phyloP scores from a whole-genome alignment of 78 protist species.

The Dictyostelium brefeldianum region DNA sequence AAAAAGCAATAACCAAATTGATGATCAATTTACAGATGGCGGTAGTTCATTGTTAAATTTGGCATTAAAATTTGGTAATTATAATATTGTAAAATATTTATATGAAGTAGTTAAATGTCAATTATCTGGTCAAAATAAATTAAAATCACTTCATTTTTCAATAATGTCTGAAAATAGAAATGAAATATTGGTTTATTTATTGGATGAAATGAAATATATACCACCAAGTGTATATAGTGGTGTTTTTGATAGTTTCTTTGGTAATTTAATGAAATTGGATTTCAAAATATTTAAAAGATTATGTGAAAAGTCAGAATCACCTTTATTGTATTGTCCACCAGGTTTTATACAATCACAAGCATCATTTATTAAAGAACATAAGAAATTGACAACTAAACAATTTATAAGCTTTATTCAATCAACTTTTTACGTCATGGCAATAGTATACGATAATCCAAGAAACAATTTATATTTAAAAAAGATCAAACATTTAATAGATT shows the following conservation, averaged over 20 bases:
- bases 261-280: background rate
- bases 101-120: background rate
- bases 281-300: background rate
- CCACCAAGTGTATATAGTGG: background rate
- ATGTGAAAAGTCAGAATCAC: background rate
- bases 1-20: background rate
- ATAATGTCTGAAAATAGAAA: background rate
- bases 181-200: background rate
- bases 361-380: too few species aligned
- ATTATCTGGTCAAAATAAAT: background rate
- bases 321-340: background rate
- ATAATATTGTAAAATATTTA: background rate
- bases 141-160: background rate
- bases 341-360: too few species aligned
- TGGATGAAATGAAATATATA: background rate
- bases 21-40: background rate
- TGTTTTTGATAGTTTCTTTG: background rate
- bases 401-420: too few species aligned
- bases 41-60: background rate
- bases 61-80: background rate
- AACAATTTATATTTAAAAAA: too few species aligned
- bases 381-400: too few species aligned
- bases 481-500: too few species aligned
- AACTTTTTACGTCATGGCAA: too few species aligned
- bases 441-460: too few species aligned